Evolutionary conservation across 2,329 filamentous ascomycete species (phyloP).

Genomic region (Tolypocladium nubicola): DNA sequence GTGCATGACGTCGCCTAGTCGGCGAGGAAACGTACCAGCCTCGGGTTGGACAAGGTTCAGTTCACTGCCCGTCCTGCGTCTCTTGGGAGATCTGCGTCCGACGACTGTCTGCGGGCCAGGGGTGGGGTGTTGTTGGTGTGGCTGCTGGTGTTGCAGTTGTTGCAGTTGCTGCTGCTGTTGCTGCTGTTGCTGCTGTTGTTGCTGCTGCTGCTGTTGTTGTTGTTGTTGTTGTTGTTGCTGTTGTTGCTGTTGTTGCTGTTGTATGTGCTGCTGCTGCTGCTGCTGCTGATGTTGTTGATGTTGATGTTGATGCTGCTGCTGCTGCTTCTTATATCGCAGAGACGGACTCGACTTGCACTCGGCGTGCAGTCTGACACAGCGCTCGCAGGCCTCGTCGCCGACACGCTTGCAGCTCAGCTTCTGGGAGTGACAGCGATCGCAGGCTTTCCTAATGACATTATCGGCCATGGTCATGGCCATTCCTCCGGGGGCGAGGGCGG

Average conservation of each 20-base stretch:
- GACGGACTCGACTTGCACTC: conserved; percentile 35
- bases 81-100: conserved; percentile 24
- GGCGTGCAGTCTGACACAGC: conserved; percentile 28
- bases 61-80: conserved; percentile 23
- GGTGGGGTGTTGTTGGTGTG: conserved; percentile 2
- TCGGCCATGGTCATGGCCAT: conserved; percentile 25
- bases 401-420: conserved; percentile 35
- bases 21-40: conserved; percentile 19
- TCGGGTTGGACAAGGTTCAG: conserved; percentile 21
- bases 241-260: conserved; percentile 8
- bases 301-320: conserved; percentile 13
- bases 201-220: conserved; percentile 7
- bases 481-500: conserved; percentile 8
- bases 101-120: conserved; percentile 5
- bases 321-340: conserved; percentile 24
- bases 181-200: conserved; percentile 7
- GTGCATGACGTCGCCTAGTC: background rate
- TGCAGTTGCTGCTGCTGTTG: conserved; percentile 4
- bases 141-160: conserved; percentile 6
- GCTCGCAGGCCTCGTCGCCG: conserved; percentile 28
- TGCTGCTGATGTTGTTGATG: conserved; percentile 9
- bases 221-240: conserved; percentile 4
- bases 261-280: too few relatives aligned
- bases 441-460: conserved; percentile 29
- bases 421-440: conserved; percentile 35